Base-by-base conservation (phyloP, 1,139 yeast genomes). In the Tardiomyces digboiensis region DNA sequence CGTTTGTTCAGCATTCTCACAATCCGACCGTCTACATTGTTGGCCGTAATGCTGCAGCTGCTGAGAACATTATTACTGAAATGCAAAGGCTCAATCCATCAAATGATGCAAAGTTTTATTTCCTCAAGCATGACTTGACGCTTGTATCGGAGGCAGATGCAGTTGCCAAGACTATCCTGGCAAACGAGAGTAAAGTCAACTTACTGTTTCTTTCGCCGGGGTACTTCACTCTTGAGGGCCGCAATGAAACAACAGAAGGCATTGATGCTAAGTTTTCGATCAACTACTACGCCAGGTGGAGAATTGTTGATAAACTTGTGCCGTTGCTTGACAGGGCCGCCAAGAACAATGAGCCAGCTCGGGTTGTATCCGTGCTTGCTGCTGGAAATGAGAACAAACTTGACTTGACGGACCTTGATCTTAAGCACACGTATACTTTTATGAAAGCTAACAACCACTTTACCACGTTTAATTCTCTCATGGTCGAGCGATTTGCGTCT, bases 231-330 rank as follows among this genome's bases (percentile, higher is more conserved):
- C 19, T 44, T 13, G 13, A 14, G 18, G 57, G 54, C 22, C 48
- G 58, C 14, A 44, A 42, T 2, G 62, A 56, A 45, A 58, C 57
- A 8, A 33, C 42, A 1, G 66, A 61, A 46, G 66, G 66, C 2
- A 26, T 56, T 4, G 64, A 60, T 39, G 39, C 40, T 29, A 57
- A 56, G 42, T 39, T 60, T 48, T 49, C 59, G 6, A 45, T 58
- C n/a, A 52, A 55, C 36, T 61, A 59, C 46, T 60, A 61, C 44
- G 53, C 58, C 2, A 52, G 66, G 26, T 55, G 59, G 64, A 44
- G 55, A 23, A 45, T 57, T 19, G 51, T 52, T 13, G 39, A 46
- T 3, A 49, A 51, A 21, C 46, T 61, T 41, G 21, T 57, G 26
- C 57, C 61, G 10, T 48, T 59, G 42, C 42, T 61, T 14, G 44